A percentile compares a stretch with the other conserved stretches of the same genome.
Evolutionary conservation across 2,329 filamentous ascomycete species (phyloP).

Genomic region (Trichoderma breve): DNA sequence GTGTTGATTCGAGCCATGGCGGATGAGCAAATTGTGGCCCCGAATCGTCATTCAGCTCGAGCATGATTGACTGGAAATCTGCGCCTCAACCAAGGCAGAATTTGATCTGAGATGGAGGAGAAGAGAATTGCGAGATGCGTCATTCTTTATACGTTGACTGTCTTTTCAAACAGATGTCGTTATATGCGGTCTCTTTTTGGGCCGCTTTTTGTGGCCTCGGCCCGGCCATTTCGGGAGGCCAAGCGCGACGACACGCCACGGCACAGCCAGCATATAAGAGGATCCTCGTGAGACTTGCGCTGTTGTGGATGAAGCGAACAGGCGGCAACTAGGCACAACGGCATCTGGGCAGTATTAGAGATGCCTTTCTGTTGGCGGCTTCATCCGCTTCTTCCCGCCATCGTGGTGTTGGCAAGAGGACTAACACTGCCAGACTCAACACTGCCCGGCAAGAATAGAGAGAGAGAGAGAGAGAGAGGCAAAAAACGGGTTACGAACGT

Average conservation of each 20-base stretch:
- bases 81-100: conserved; percentile 17
- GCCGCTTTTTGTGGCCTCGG: background rate
- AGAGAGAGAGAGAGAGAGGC: background rate
- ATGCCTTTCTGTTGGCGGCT: conserved; percentile 17
- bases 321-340: background rate
- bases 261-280: background rate
- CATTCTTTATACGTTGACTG: background rate
- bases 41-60: background rate
- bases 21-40: background rate
- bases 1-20: background rate
- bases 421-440: background rate
- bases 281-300: background rate
- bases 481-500: background rate
- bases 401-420: background rate
- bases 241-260: conserved; percentile 16
- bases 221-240: conserved; percentile 3
- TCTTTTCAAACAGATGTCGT: background rate
- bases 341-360: background rate
- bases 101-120: background rate
- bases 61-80: background rate
- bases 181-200: background rate
- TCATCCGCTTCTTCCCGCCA: conserved; percentile 14
- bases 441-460: background rate
- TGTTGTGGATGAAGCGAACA: background rate
- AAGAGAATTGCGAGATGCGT: background rate